Base-by-base conservation (phyloP, 352 stramenopile species). In the Phytophthora sojae region DNA sequence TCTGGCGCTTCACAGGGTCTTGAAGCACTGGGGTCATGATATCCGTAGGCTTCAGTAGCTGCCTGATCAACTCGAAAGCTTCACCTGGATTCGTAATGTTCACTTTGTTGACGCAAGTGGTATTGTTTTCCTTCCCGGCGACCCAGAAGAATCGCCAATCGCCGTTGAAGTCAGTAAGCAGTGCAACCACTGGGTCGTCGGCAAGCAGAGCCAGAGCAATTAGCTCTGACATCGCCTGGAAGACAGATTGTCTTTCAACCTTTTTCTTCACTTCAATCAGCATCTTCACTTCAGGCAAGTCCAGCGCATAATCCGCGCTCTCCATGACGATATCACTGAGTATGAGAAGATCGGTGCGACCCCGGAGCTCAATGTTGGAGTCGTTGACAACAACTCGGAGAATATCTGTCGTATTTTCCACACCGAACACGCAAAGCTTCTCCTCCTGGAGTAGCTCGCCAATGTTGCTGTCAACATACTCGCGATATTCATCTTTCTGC, bases 121-220 rank as follows among this genome's bases (percentile, higher is more conserved):
- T n/a, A n/a, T n/a, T n/a, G n/a, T n/a, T n/a, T n/a, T 29, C 67
- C 62, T 44, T 77, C 14, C 77, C 58, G 7, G 80, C 71, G 47
- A 85, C 65, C 75, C 75, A 88, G 52, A 81, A 86, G 67, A 85
- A 84, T 17, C 67, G 9, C 75, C 75, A 83, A 64, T 57, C n/a
- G n/a, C 19, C 14, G 9, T 15, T 72, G 53, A 85, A 79, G 59
- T 86, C 68, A 12, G 76, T 86, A 52, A 87, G 60, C n/a, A 86
- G 66, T 58, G 79, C 81, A 57, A 85, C 75, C 57, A 87, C 73
- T 68, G 71, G 69, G 32, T 82, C 59, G 15, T 64, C 45, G 26
- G 35, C 50, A 12, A 89, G 55, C 19, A 85, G n/a, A 78, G 84
- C 76, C 37, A 89, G 57, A 6, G 76, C 74, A 30, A 83, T 82